A percentile compares a stretch with the other conserved stretches of the same genome.
phyloP scores from a whole-genome alignment of 306 rosid species.

The Lotus japonicus region DNA sequence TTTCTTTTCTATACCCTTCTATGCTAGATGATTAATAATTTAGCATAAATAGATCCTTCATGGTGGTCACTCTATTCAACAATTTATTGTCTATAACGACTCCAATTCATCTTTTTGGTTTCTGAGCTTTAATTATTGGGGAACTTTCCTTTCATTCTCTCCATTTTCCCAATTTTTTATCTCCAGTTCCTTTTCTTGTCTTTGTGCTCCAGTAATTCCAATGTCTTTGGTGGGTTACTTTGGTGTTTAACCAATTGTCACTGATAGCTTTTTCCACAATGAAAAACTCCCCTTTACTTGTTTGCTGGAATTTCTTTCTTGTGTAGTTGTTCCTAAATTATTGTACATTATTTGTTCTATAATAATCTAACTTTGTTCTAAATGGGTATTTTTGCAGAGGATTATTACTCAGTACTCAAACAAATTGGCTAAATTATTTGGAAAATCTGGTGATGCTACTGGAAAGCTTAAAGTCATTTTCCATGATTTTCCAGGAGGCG shows the following conservation, averaged over 20 bases:
- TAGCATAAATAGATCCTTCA: slow-evolving; percentile 18
- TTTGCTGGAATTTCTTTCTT: background rate
- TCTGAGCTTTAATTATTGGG: too few species aligned
- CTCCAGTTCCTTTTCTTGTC: background rate
- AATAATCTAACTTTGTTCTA: slow-evolving; percentile 3
- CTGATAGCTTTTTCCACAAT: background rate
- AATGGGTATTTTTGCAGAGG: slow-evolving; percentile 40
- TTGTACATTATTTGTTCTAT: background rate
- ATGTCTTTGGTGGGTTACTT: slow-evolving; percentile 34
- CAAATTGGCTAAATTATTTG: slow-evolving; percentile 61
- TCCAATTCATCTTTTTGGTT: slow-evolving; percentile 16
- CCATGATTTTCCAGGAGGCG: slow-evolving; percentile 94
- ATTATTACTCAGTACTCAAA: slow-evolving; percentile 55
- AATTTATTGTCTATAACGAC: slow-evolving; percentile 47
- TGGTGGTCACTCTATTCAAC: slow-evolving; percentile 10
- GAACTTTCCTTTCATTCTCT: slow-evolving; percentile 30
- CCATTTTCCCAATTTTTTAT: background rate
- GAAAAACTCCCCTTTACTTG: background rate
- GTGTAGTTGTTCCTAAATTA: background rate
- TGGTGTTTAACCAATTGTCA: background rate
- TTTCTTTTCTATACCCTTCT: slow-evolving; percentile 29
- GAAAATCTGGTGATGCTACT: slow-evolving; percentile 44
- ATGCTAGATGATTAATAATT: slow-evolving; percentile 18
- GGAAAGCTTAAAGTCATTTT: slow-evolving; percentile 65
- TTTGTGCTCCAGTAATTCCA: slow-evolving; percentile 22